Evolutionary conservation across 352 stramenopile genomes (phyloP).

Genomic region (Phytophthora lateralis): DNA sequence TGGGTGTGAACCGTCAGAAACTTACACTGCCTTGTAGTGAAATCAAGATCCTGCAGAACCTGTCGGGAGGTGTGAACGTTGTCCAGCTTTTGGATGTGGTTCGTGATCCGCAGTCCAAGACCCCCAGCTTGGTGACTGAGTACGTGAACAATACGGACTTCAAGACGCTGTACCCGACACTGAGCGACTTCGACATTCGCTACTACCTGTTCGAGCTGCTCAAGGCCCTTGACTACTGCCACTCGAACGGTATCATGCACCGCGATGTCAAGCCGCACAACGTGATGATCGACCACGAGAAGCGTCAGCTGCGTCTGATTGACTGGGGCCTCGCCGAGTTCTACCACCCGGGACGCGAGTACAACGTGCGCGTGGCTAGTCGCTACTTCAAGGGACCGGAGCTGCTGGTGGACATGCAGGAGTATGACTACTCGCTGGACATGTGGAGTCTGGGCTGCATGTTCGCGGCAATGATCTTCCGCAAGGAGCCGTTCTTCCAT

Average conservation of each 20-base stretch:
- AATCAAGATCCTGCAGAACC: conserved; percentile 99
- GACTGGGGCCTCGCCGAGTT: conserved; percentile 99
- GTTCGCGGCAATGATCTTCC: conserved; percentile 99
- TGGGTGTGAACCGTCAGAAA: conserved; percentile 6
- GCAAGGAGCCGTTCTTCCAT: conserved; percentile 99
- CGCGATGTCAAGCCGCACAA: conserved; percentile 99
- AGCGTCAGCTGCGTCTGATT: conserved; percentile 97
- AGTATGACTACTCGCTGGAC: conserved; percentile 99
- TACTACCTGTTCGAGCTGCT: conserved; percentile 99
- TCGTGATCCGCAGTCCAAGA: conserved; percentile 98
- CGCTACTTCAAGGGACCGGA: conserved; percentile 99
- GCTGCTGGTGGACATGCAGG: conserved; percentile 98
- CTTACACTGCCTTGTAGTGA: conserved; percentile 59
- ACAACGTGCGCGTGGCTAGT: conserved; percentile 99
- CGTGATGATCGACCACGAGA: conserved; percentile 99
- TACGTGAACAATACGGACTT: conserved; percentile 99
- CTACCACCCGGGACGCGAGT: conserved; percentile 98
- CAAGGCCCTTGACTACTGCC: conserved; percentile 98
- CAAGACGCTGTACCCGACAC: conserved; percentile 99
- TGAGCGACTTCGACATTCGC: conserved; percentile 98
- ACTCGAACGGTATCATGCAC: conserved; percentile 99
- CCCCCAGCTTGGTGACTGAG: conserved; percentile 98
- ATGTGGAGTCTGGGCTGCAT: conserved; percentile 99
- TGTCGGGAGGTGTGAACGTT: conserved; percentile 98
- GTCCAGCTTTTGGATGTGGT: conserved; percentile 99